phyloP scores from a whole-genome alignment of 1,284 basidiomycete genomes.

The Xerocomus amazonicus region DNA sequence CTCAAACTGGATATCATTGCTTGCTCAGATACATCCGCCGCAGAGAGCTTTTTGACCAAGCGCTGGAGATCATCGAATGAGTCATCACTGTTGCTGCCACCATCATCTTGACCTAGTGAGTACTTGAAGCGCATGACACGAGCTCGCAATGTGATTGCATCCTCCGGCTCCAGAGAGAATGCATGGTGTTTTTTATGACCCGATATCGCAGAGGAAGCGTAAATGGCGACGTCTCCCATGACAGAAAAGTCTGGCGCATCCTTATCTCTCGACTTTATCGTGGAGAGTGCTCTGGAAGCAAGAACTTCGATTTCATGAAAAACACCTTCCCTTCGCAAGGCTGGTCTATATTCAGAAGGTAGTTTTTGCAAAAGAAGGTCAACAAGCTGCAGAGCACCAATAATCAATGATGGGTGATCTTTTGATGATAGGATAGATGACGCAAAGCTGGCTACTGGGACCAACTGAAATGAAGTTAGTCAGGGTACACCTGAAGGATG shows the following conservation, averaged over 20 bases:
- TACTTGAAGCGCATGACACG: slow-evolving; percentile 82
- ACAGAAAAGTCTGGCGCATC: slow-evolving; percentile 40
- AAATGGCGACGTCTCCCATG: slow-evolving; percentile 34
- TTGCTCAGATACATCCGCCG: slow-evolving; percentile 56
- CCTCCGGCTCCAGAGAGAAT: slow-evolving; percentile 73
- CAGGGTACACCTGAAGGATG: slow-evolving; percentile 3
- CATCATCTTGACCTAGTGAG: slow-evolving; percentile 56
- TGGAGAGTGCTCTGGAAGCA: slow-evolving; percentile 57
- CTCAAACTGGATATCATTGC: slow-evolving; percentile 62
- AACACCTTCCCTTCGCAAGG: slow-evolving; percentile 90
- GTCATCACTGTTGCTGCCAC: slow-evolving; percentile 58
- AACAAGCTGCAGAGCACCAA: slow-evolving; percentile 85
- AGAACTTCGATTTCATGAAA: slow-evolving; percentile 86
- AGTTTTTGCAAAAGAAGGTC: slow-evolving; percentile 84
- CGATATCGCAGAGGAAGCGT: slow-evolving; percentile 44
- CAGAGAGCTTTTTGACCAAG: slow-evolving; percentile 62
- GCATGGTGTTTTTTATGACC: slow-evolving; percentile 66
- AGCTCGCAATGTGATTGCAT: slow-evolving; percentile 86
- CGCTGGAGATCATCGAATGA: slow-evolving; percentile 63
- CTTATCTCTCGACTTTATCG: slow-evolving; percentile 53
- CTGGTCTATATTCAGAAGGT: slow-evolving; percentile 77
- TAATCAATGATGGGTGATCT: slow-evolving; percentile 82
- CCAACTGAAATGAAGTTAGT: slow-evolving; percentile 49
- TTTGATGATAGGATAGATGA: slow-evolving; percentile 89
- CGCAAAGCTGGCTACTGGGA: slow-evolving; percentile 89